phyloP scores from a whole-genome alignment of 495 filamentous ascomycete genomes.

The Aspergillus egyptiacus region DNA sequence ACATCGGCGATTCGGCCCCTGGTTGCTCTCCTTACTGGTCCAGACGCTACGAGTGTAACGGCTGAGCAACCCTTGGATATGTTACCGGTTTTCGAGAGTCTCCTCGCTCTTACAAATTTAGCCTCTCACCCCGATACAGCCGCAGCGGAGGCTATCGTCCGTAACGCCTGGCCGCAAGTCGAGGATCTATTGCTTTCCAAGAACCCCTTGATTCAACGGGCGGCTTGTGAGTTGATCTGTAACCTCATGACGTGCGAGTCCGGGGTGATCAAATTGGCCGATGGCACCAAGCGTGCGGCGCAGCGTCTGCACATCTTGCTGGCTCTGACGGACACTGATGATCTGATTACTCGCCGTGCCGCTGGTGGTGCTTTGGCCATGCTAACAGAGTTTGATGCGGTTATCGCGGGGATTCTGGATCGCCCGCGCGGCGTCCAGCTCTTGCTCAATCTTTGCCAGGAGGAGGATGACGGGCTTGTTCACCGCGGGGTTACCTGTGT shows the following conservation, averaged over 20 bases:
- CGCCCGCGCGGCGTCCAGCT: constrained; percentile 63
- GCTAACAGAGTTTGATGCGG: constrained; percentile 68
- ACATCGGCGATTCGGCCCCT: constrained; percentile 76
- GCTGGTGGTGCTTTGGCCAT: constrained; percentile 85
- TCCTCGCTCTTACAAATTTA: constrained; percentile 90
- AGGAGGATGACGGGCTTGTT: constrained; percentile 66
- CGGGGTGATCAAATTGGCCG: constrained; percentile 69
- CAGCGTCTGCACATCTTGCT: constrained; percentile 76
- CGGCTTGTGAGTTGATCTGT: constrained; percentile 82
- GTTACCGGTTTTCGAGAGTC: constrained; percentile 81
- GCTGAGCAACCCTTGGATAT: constrained; percentile 66
- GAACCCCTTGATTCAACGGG: constrained; percentile 72
- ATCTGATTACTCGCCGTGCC: constrained; percentile 69
- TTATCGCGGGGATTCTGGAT: constrained; percentile 61
- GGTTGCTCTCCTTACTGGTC: constrained; percentile 57
- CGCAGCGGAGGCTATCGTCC: constrained; percentile 64
- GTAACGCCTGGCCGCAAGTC: constrained; percentile 61
- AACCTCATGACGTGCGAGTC: constrained; percentile 79
- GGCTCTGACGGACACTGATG: constrained; percentile 80
- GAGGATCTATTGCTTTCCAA: constrained; percentile 78
- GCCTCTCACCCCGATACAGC: constrained; percentile 69
- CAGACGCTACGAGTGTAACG: constrained; percentile 34
- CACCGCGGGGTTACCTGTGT: constrained; percentile 77
- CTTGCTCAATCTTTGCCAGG: constrained; percentile 65
- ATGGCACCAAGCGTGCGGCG: constrained; percentile 56